phyloP scores from a whole-genome alignment of 257 asterid genomes.

The Ocimum tenuiflorum region DNA sequence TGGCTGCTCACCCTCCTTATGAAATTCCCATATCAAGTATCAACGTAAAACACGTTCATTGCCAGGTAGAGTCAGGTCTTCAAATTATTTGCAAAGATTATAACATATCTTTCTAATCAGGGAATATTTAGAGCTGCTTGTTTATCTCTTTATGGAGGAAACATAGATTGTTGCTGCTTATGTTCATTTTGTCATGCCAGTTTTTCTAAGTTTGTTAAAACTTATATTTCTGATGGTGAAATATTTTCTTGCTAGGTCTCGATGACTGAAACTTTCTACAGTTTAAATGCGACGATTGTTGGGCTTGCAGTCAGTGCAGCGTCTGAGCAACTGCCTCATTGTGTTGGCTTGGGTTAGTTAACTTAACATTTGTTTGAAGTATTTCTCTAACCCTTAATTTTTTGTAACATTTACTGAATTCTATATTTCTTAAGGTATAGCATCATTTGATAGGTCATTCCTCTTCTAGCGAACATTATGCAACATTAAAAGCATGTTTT shows the following conservation, averaged over 20 bases:
- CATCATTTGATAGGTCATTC: neutral
- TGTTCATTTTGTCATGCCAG: neutral
- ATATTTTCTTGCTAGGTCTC: slow-evolving; percentile 50
- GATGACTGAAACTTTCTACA: slow-evolving; percentile 54
- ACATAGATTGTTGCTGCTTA: neutral
- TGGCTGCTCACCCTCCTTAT: slow-evolving; percentile 76
- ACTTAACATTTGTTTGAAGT: neutral
- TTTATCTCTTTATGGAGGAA: neutral
- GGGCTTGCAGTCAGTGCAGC: slow-evolving; percentile 66
- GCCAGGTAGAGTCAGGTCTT: slow-evolving; percentile 50
- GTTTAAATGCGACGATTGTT: slow-evolving; percentile 84
- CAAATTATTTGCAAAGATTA: neutral
- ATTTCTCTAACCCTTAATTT: neutral
- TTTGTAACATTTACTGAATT: neutral
- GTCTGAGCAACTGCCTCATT: slow-evolving; percentile 52
- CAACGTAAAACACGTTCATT: slow-evolving; percentile 67
- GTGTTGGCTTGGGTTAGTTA: slow-evolving; percentile 87
- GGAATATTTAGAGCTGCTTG: neutral
- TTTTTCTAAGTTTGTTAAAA: neutral
- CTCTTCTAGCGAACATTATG: too few relatives aligned
- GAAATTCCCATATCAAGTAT: slow-evolving; percentile 58
- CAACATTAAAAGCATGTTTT: neutral
- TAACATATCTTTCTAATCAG: neutral
- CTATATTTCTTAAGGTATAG: neutral
- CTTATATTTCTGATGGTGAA: slow-evolving; percentile 6